Evolutionary conservation across 768 basidiomycete genomes (phyloP), one percentile per base, ranked within the genome.

Genomic region (Rhizopogon rudus): DNA sequence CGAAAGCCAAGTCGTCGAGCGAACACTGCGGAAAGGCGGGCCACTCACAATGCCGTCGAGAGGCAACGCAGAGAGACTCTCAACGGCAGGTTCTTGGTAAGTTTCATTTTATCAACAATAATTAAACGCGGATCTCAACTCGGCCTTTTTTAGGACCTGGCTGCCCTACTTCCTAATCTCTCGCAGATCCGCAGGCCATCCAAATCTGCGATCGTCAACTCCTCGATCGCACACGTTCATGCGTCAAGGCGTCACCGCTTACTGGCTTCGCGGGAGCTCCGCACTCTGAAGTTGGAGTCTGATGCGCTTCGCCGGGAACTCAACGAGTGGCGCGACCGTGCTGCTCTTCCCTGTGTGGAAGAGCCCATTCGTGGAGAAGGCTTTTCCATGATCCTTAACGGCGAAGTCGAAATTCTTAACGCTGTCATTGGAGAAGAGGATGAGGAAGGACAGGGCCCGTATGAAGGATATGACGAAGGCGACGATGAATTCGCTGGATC

Each of bases 41-140:
- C 93, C 3, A 94, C 91, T 20, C 96, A 99, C 75, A 99, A 98
- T 69, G 96, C 97, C 33, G 93, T 98, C 55, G 97, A 98, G 76
- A 81, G 97, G 50, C 88, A 90, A 66, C 82, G 96, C 46, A 77
- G 96, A 49, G 96, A 98, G 76, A 94, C 90, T 44, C 76, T 98
- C 51, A 99, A 98, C 68, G 83, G 88, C 52, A 82, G 93, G 56
- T 98, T 98, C 77, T 75, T 97, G 63, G 90, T 87, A 68, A 64
- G 87, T 70, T 49, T 49, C 52, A 53, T 61, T 60, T 54, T 64
- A 22, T 44, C 44, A 41, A 5, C 35, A 37, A 16, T 44, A 48
- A 45, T 42, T 42, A 51, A 41, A 35, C 52, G 17, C 14, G 35
- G 35, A 49, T 46, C 48, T 35, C 20, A 45, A 44, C 54, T 39